Conservation (phyloP, 192 early-diverging fungal genomes). For the Gryganskiella cystojenkinii region DNA sequence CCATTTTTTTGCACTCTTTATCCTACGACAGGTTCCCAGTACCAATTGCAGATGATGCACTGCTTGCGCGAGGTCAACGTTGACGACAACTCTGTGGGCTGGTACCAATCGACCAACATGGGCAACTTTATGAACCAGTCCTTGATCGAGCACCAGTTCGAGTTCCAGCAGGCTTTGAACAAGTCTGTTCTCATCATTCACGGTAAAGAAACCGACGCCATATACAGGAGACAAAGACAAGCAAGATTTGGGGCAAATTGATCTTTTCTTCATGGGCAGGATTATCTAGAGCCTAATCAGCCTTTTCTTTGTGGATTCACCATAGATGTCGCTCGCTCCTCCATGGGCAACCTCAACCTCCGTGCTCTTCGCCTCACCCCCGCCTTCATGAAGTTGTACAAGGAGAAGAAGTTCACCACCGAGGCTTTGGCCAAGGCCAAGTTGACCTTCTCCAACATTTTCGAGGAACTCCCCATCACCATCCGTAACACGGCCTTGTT, state of each 20-base stretch:
- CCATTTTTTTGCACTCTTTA: not conserved
- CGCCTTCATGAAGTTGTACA: slow-evolving; percentile 85
- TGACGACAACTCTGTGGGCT: slow-evolving; percentile 97
- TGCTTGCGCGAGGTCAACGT: slow-evolving; percentile 93
- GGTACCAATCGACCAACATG: slow-evolving; percentile 94
- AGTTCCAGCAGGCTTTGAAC: slow-evolving; percentile 88
- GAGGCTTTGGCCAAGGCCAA: slow-evolving; percentile 80
- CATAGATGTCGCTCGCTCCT: slow-evolving; percentile 85
- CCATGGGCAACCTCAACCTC: slow-evolving; percentile 86
- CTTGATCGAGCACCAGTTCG: slow-evolving; percentile 90
- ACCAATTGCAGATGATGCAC: slow-evolving; percentile 95
- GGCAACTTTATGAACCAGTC: slow-evolving; percentile 91
- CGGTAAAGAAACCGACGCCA: slow-evolving; percentile 47
- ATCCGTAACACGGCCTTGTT: slow-evolving; percentile 88
- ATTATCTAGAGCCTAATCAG: too few relatives aligned
- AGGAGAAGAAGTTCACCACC: slow-evolving; percentile 86
- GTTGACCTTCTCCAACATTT: slow-evolving; percentile 85
- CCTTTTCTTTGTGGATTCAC: not conserved
- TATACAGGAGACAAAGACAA: not conserved
- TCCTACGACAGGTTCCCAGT: slow-evolving; percentile 67
- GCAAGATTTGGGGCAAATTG: not conserved
- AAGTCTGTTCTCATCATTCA: slow-evolving; percentile 94
- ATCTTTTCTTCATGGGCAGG: too few relatives aligned
- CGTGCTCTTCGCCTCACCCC: slow-evolving; percentile 90
- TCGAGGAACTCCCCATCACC: slow-evolving; percentile 90